Evolutionary conservation across 2,329 filamentous ascomycete genomes (phyloP).

Genomic region (Colletotrichum caudatum): DNA sequence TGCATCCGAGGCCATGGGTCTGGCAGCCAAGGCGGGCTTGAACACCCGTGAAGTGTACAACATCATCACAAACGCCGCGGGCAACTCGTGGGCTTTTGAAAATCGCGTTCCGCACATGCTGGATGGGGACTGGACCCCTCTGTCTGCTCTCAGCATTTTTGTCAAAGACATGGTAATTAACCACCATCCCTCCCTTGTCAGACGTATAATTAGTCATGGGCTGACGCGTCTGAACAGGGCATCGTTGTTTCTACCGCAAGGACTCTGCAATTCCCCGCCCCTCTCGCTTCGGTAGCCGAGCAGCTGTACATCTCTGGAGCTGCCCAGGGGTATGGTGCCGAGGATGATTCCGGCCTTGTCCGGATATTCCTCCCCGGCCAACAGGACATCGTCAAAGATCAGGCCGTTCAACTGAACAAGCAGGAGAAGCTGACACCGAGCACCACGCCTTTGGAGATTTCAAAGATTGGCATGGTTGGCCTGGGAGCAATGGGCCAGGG

Average conservation of each 20-base stretch:
- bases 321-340: slow-evolving; percentile 46
- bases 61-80: slow-evolving; percentile 48
- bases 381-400: slow-evolving; percentile 40
- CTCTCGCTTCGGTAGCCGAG: slow-evolving; percentile 51
- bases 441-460: slow-evolving; percentile 44
- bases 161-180: slow-evolving; percentile 53
- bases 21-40: slow-evolving; percentile 62
- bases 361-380: slow-evolving; percentile 44
- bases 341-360: slow-evolving; percentile 48
- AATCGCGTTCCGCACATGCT: slow-evolving; percentile 67
- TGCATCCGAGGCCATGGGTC: slow-evolving; percentile 64
- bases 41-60: slow-evolving; percentile 52
- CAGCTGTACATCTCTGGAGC: slow-evolving; percentile 49
- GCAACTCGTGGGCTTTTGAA: slow-evolving; percentile 66
- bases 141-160: slow-evolving; percentile 52
- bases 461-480: slow-evolving; percentile 52
- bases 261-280: slow-evolving; percentile 50
- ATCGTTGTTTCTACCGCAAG: slow-evolving; percentile 49
- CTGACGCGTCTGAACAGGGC: slow-evolving; percentile 28
- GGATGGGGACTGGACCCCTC: slow-evolving; percentile 58
- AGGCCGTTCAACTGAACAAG: slow-evolving; percentile 22
- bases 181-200: no score
- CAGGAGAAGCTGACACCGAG: slow-evolving; percentile 42
- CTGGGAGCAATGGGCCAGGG: slow-evolving; percentile 55
- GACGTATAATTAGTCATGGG: not conserved